phyloP scores from a whole-genome alignment of 768 basidiomycete genomes.

The Suillus brevipes region DNA sequence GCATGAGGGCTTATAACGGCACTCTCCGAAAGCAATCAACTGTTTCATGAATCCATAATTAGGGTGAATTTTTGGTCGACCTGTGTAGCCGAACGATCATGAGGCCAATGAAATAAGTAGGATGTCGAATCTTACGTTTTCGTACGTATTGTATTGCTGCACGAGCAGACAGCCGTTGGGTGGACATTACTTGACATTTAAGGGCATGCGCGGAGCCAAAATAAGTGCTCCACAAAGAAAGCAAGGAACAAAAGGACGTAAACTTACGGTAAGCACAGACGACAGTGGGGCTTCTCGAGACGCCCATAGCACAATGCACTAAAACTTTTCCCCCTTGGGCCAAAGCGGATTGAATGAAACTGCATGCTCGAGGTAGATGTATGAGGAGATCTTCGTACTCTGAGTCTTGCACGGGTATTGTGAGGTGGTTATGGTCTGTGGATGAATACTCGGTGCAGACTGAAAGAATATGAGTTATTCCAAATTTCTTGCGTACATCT shows the following conservation, averaged over 20 bases:
- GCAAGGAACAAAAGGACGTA: neutral
- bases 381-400: conserved; percentile 61
- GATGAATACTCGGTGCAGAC: conserved; percentile 58
- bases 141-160: conserved; percentile 52
- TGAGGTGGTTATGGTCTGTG: conserved; percentile 37
- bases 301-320: conserved; percentile 74
- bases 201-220: conserved; percentile 5
- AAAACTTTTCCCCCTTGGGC: conserved; percentile 54
- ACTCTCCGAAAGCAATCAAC: conserved; percentile 53
- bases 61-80: conserved; percentile 39
- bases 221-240: conserved; percentile 4
- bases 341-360: conserved; percentile 63
- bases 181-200: conserved; percentile 49
- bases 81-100: conserved; percentile 24
- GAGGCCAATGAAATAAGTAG: conserved; percentile 11
- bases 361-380: conserved; percentile 58
- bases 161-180: conserved; percentile 39
- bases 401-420: conserved; percentile 42
- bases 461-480: conserved; percentile 56
- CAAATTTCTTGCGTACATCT: conserved; percentile 31
- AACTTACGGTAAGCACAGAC: conserved; percentile 55
- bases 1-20: conserved; percentile 46
- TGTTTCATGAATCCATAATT: conserved; percentile 59
- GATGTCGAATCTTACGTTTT: conserved; percentile 38
- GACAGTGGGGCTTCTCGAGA: conserved; percentile 67